These are phyloP conservation scores for Phellinidium pouzarii DNA, from an alignment of 1,284 basidiomycete species.

Conservation along the genomic window DNA sequence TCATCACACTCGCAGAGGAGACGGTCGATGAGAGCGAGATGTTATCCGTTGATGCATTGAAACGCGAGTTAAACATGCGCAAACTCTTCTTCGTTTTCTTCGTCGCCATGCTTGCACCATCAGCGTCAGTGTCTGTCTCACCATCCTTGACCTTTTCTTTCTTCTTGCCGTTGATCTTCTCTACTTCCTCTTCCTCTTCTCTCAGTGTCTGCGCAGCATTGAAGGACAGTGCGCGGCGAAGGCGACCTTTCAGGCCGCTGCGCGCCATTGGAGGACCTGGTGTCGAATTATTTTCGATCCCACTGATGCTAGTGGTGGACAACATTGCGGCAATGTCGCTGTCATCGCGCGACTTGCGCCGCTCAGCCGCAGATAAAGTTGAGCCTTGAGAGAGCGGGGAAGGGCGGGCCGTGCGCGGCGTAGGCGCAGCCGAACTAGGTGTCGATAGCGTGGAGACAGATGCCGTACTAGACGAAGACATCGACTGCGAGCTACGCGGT, in stretches of 20 bases:
- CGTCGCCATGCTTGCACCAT: slow-evolving; percentile 41
- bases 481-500: slow-evolving; percentile 30
- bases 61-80: slow-evolving; percentile 81
- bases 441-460: slow-evolving; percentile 26
- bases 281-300: slow-evolving; percentile 12
- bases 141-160: slow-evolving; percentile 25
- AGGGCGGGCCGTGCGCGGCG: slow-evolving; percentile 55
- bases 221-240: slow-evolving; percentile 70
- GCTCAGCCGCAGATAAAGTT: slow-evolving; percentile 37
- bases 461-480: slow-evolving; percentile 29
- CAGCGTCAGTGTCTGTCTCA: slow-evolving; percentile 25
- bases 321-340: slow-evolving; percentile 58
- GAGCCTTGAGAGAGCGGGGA: slow-evolving; percentile 68
- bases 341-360: slow-evolving; percentile 73
- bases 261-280: slow-evolving; percentile 38
- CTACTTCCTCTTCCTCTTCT: slow-evolving; percentile 52
- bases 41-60: slow-evolving; percentile 95
- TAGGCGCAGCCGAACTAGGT: slow-evolving; percentile 30
- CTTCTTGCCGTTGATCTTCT: slow-evolving; percentile 13
- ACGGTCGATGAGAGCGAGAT: slow-evolving; percentile 97
- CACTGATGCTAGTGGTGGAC: slow-evolving; percentile 39
- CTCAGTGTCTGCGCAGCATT: slow-evolving; percentile 50
- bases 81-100: slow-evolving; percentile 63
- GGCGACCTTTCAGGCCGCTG: slow-evolving; percentile 68
- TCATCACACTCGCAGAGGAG: slow-evolving; percentile 93